Conservation (phyloP, 306 rosid genomes). For the barrel medic (Medicago truncatula) region DNA sequence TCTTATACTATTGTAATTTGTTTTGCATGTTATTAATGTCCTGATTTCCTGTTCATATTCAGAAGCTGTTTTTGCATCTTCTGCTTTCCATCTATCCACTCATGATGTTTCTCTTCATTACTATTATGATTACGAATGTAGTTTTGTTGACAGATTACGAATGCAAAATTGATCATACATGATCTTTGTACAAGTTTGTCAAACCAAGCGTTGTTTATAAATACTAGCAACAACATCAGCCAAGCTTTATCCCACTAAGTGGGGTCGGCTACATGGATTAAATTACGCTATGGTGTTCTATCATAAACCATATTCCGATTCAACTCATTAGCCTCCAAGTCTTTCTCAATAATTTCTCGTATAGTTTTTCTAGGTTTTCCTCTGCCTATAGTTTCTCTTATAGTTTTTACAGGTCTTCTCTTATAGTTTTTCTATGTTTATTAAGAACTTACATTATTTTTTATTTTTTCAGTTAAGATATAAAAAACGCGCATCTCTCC, state of each 20-base stretch:
- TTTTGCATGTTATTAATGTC: constrained; percentile 17
- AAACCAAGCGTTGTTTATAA: constrained; percentile 12
- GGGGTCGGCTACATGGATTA: too few relatives aligned
- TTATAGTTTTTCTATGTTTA: neutral
- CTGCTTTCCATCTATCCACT: constrained; percentile 2
- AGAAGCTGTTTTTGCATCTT: constrained; percentile 25
- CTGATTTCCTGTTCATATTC: constrained; percentile 11
- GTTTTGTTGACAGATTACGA: neutral
- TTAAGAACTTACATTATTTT: constrained; percentile 3
- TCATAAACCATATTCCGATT: too few relatives aligned
- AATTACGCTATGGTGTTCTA: too few relatives aligned
- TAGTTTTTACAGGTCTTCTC: too few relatives aligned
- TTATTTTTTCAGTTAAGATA: constrained; percentile 22
- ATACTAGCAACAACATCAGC: too few relatives aligned
- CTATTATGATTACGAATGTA: neutral
- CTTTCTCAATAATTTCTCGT: too few relatives aligned
- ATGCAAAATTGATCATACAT: constrained; percentile 3
- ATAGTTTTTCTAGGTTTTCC: neutral
- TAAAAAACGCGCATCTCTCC: neutral
- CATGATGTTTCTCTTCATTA: constrained; percentile 4
- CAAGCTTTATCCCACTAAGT: too few relatives aligned
- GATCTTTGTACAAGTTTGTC: neutral
- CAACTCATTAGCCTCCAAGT: too few relatives aligned
- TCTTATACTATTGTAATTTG: constrained; percentile 5
- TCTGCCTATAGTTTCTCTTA: too few relatives aligned